These are phyloP conservation scores for Candida cerambycidarum DNA, from an alignment of 805 yeast genomes.

Conservation along the genomic window DNA sequence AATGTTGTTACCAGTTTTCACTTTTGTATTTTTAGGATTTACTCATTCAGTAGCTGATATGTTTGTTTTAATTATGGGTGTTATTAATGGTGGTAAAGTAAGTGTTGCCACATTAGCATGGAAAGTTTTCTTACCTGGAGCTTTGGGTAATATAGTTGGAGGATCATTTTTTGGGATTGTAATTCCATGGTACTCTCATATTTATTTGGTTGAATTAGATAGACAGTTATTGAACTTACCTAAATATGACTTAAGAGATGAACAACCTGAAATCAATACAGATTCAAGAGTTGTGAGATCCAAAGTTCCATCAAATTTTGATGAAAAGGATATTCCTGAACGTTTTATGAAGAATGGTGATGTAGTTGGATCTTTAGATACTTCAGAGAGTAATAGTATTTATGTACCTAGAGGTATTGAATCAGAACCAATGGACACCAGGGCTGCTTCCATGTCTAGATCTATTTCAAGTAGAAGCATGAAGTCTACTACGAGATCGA, in stretches of 20 bases:
- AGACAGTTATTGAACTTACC: constrained; percentile 63
- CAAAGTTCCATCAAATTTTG: constrained; percentile 7
- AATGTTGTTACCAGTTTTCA: constrained; percentile 67
- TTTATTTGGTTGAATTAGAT: constrained; percentile 72
- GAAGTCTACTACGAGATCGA: constrained; percentile 4
- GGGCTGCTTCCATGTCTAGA: constrained; percentile 1
- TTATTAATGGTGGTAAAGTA: constrained; percentile 60
- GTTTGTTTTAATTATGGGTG: constrained; percentile 64
- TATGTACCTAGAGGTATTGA: constrained; percentile 11
- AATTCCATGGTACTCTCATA: constrained; percentile 72
- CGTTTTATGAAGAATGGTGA: not conserved
- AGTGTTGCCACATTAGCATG: constrained; percentile 67
- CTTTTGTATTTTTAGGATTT: constrained; percentile 77
- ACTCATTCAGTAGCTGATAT: constrained; percentile 84
- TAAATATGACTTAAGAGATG: constrained; percentile 68
- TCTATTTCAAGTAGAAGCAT: constrained; percentile 3
- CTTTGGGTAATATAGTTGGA: constrained; percentile 78
- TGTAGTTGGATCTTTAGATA: constrained; percentile 2
- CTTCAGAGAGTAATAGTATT: constrained; percentile 6
- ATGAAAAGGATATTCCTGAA: constrained; percentile 10
- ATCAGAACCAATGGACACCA: not conserved
- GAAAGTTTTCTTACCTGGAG: constrained; percentile 70
- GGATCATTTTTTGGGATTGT: constrained; percentile 65
- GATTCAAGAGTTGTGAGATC: constrained; percentile 75
- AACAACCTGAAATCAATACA: constrained; percentile 73